A percentile compares a stretch with the other conserved stretches of the same genome.
phyloP scores from a whole-genome alignment of 176 grass and related monocot species.

The Hordeum marinum region DNA sequence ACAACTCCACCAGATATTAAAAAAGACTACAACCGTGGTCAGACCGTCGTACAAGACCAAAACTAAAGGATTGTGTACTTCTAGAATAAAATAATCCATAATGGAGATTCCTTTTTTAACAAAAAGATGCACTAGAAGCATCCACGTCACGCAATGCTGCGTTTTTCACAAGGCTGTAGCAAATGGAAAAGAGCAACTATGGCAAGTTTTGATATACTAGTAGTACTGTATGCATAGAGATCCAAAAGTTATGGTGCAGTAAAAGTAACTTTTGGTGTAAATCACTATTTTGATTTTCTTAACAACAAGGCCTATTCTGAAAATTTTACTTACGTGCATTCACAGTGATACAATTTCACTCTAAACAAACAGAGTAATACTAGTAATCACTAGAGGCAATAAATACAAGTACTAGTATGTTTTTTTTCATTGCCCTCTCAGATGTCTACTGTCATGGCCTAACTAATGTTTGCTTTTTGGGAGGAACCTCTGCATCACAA shows the following conservation, averaged over 20 bases:
- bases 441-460: neutral
- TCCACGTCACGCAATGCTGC: neutral
- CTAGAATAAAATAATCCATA: neutral
- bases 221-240: neutral
- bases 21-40: neutral
- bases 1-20: neutral
- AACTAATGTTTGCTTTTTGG: neutral
- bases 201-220: neutral
- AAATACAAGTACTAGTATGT: neutral
- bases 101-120: neutral
- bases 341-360: neutral
- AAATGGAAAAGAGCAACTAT: neutral
- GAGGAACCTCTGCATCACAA: neutral
- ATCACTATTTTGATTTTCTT: neutral
- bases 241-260: neutral
- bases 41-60: neutral
- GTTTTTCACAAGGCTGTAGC: neutral
- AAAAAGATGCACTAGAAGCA: neutral
- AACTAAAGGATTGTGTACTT: neutral
- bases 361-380: neutral
- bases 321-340: neutral
- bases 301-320: neutral
- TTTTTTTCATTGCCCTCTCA: neutral
- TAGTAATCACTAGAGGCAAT: neutral
- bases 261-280: neutral